Conservation (phyloP, 352 stramenopile genomes). For the Achlya hypogyna region DNA sequence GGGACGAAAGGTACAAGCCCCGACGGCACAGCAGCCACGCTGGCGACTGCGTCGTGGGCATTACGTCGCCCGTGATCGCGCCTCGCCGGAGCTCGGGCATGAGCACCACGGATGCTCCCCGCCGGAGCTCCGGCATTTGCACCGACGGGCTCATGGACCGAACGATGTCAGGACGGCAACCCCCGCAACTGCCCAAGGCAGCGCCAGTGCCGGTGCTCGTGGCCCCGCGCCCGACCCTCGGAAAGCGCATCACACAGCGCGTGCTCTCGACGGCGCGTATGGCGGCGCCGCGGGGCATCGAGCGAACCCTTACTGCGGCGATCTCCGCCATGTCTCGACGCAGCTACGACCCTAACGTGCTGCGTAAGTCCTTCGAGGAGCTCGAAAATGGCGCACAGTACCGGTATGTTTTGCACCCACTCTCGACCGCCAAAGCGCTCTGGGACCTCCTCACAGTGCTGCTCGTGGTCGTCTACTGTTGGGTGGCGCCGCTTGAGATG, state of each 20-base stretch:
- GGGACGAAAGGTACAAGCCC: no score
- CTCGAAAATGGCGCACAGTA: conserved; percentile 41
- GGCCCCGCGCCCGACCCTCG: no score
- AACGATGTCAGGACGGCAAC: neutral
- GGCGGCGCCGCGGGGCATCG: neutral
- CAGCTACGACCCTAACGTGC: conserved; percentile 30
- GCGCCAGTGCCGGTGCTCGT: no score
- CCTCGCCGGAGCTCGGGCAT: no score
- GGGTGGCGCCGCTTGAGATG: conserved; percentile 61
- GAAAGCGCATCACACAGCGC: neutral
- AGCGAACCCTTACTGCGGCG: neutral
- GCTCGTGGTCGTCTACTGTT: conserved; percentile 61
- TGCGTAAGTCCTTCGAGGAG: conserved; percentile 51
- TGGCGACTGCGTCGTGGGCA: no score
- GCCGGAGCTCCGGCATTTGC: neutral
- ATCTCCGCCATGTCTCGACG: neutral
- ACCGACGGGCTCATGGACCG: neutral
- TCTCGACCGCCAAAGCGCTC: conserved; percentile 38
- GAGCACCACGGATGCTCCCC: no score
- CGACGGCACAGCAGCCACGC: no score
- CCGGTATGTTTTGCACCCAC: conserved; percentile 42
- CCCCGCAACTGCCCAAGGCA: no score
- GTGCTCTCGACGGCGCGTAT: neutral
- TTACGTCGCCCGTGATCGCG: no score
- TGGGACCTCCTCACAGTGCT: conserved; percentile 49